Percentiles rank a stretch among this genome's conserved stretches.
These are phyloP conservation scores for Suillus lakei DNA, from an alignment of 768 basidiomycete genomes.

Conservation along the genomic window DNA sequence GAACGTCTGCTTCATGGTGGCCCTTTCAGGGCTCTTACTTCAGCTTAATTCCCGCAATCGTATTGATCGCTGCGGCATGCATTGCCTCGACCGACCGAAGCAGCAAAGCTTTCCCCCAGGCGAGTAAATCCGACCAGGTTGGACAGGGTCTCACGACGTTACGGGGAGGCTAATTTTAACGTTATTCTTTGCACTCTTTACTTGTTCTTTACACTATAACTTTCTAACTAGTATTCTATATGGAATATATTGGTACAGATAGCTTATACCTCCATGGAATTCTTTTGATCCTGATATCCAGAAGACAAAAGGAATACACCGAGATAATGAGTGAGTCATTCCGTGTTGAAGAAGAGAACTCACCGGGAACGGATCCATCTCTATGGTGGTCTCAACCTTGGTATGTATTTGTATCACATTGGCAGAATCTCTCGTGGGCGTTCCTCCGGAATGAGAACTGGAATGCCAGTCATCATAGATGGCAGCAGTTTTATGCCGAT, in stretches of 20 bases:
- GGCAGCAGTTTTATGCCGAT: not conserved
- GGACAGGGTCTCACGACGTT: not conserved
- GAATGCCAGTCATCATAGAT: not conserved
- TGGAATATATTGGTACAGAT: not conserved
- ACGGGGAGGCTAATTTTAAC: too few relatives aligned
- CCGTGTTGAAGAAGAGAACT: not conserved
- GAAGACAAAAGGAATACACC: not conserved
- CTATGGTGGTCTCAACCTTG: constrained; percentile 1
- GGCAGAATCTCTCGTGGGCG: not conserved
- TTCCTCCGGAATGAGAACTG: not conserved
- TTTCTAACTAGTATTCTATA: not conserved
- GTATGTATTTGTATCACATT: constrained; percentile 4
- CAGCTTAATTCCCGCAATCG: not conserved
- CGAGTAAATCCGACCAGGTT: not conserved
- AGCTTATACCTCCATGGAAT: not conserved
- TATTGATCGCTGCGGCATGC: not conserved
- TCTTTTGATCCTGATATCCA: not conserved
- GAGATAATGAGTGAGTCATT: not conserved
- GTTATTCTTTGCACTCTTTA: not conserved
- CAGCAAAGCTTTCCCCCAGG: not conserved
- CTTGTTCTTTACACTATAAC: not conserved
- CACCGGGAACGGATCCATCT: not conserved
- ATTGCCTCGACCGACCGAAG: not conserved
- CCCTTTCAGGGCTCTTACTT: not conserved
- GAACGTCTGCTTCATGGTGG: not conserved